Base-by-base conservation (phyloP, 2,329 filamentous ascomycete genomes). In the Zymoseptoria pseudotritici region DNA sequence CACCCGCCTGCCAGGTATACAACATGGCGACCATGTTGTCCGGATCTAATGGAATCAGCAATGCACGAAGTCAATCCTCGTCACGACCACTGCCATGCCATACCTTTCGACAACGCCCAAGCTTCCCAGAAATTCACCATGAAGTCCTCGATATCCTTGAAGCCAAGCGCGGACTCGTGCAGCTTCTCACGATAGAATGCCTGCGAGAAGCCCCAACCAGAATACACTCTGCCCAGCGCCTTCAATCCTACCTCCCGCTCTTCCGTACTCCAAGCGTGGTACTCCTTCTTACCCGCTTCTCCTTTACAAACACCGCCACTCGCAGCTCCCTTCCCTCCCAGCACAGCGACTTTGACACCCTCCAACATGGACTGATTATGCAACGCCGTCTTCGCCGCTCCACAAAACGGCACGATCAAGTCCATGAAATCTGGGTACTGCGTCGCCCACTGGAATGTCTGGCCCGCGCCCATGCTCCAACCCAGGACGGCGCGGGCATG, bases 171-270 rank as follows among this genome's bases (percentile, higher is more conserved):
- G 1, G 73, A 85, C 70, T 89, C 83, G 70, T 87, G 87, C n/a
- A 90, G 61, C 70, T 81, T 86, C 65, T 90, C 78, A 1, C 89
- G 81, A 68, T 93, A 93, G 68, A 92, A 93, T 0, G 87, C 81
- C 68, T 92, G 89, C 56, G 85, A 88, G 67, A 93, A 89, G 0
- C 90, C 89, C 89, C 83, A 94, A 0, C 89, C 89, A 1, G 89
- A 88, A 73, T 94, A 94, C 0, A 86, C 89, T 5, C 72, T 63
- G 1, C 70, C 70, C 6, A 93, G 82, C 0, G 89, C 89, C 68
- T 87, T 91, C 50, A 93, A 70, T 0, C 83, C 86, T 20, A 78
- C 75, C 17, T 78, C 75, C 54, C 72, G 81, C 55, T 82, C 77
- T 0, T 75, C 73, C 2, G 76, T 80, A 2, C 56, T 62, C 69